Base-by-base conservation (phyloP, 1,284 basidiomycete genomes). In the Papiliotrema flavescens region DNA sequence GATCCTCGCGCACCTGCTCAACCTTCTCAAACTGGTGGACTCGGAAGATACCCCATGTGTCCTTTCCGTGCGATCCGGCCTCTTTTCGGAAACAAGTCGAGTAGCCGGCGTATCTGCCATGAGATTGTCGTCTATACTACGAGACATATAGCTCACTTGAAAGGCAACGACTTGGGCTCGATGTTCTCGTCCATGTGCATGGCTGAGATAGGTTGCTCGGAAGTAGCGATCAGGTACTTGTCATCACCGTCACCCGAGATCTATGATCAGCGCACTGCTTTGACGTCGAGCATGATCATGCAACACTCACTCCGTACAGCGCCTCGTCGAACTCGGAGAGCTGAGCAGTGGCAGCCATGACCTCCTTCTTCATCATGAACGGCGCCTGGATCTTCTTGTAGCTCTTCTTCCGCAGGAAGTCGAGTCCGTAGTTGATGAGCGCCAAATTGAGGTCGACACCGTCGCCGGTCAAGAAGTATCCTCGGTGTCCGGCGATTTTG, bases 11-110 rank as follows among this genome's bases (percentile, higher is more conserved):
- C 44, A 80, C 80, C 74, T 84, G 83, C 76, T 99, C 96, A 50
- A 99, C 83, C 80, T 99, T 99, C 79, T 99, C 96, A 67, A 99
- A 99, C 78, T 99, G 96, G 76, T 99, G 96, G 49, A 98, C 94
- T 36, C 96, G 90, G 85, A 98, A 98, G 78, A 98, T 97, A 56
- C 95, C 96, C 93, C 95, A 98, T 79, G 96, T 98, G 70, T 99
- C 96, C 54, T 92, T 88, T 15, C 96, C 96, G 43, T 93, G 91
- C 4, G 90, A 89, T 46, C 95, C 96, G 3, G 95, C 95, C 79
- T 99, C 95, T 78, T 98, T 98, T 46, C 96, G 85, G 87, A 99
- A 99, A 76, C 95, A 98, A n/a, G 95, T 98, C 68, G 83, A 84
- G 75, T 84, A 84, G 34, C 83, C 83, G 24, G 82, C 83, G 70